These are phyloP conservation scores for Phytophthora kernoviae DNA, from an alignment of 352 stramenopile genomes.

Conservation along the genomic window DNA sequence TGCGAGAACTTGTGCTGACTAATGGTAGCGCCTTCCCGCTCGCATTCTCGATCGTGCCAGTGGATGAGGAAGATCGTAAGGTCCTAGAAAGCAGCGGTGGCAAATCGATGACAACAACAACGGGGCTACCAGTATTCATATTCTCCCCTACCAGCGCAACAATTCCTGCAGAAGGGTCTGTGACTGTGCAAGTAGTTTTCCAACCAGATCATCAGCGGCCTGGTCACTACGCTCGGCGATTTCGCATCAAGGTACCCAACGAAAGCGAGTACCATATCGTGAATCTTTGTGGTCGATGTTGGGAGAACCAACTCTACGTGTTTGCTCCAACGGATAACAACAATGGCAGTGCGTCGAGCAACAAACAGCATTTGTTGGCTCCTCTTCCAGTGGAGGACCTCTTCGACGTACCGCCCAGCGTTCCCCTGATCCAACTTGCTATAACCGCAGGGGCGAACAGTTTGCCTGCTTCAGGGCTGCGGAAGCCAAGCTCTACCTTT, in stretches of 20 bases:
- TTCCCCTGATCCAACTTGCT: constrained; percentile 41
- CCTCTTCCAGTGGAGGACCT: constrained; percentile 57
- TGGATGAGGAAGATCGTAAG: constrained; percentile 5
- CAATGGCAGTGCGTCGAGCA: neutral
- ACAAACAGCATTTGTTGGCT: constrained; percentile 15
- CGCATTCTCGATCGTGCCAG: constrained; percentile 45
- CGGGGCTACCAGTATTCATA: constrained; percentile 54
- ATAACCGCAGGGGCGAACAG: constrained; percentile 9
- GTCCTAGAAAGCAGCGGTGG: neutral
- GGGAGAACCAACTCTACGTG: constrained; percentile 82
- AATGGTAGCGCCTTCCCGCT: constrained; percentile 78
- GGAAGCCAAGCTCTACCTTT: constrained; percentile 47
- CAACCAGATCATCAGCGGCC: constrained; percentile 58
- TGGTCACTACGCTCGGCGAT: constrained; percentile 59
- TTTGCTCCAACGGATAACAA: constrained; percentile 30
- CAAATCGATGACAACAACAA: constrained; percentile 13
- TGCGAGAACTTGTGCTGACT: constrained; percentile 52
- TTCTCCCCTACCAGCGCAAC: constrained; percentile 63
- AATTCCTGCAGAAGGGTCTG: constrained; percentile 61
- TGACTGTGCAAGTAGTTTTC: constrained; percentile 71
- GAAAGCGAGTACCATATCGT: constrained; percentile 72
- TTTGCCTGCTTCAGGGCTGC: constrained; percentile 38
- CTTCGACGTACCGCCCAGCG: constrained; percentile 65
- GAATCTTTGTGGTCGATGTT: constrained; percentile 60
- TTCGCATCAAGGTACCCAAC: constrained; percentile 74